A percentile compares a stretch with the other conserved stretches of the same genome.
These are phyloP conservation scores for Eimeria falciformis DNA, from an alignment of 169 alveolate genomes.

Conservation along the genomic window DNA sequence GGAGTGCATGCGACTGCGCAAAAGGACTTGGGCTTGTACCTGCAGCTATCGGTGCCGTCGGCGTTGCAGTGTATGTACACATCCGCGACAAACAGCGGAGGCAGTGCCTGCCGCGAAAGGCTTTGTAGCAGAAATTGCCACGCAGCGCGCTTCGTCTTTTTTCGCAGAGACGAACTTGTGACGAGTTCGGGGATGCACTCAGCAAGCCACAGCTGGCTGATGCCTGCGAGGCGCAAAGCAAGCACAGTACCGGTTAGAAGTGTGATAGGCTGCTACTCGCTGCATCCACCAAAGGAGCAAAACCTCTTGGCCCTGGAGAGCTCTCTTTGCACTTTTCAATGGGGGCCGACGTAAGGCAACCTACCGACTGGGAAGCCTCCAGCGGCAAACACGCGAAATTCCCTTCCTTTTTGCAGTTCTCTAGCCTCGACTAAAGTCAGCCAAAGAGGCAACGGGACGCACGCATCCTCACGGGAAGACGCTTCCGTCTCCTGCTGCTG, in stretches of 20 bases:
- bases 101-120: slow-evolving; percentile 12
- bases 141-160: slow-evolving; percentile 4
- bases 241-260: too few species aligned
- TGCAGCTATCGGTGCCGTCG: slow-evolving; percentile 37
- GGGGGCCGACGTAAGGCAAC: too few species aligned
- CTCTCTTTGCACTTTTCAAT: too few species aligned
- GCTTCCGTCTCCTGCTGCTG: too few species aligned
- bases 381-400: slow-evolving; percentile 36
- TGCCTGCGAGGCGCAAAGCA: background rate
- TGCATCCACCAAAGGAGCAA: too few species aligned
- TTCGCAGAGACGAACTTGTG: background rate
- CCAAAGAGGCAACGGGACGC: background rate
- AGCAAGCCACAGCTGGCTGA: slow-evolving; percentile 53
- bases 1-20: too few species aligned
- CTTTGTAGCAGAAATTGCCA: slow-evolving; percentile 11
- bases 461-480: background rate
- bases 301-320: too few species aligned
- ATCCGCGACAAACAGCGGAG: slow-evolving; percentile 45
- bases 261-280: too few species aligned
- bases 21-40: background rate
- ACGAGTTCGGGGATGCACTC: slow-evolving; percentile 44
- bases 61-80: slow-evolving; percentile 38
- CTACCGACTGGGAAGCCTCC: slow-evolving; percentile 13
- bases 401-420: slow-evolving; percentile 19
- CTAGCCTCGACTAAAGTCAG: background rate